Evolutionary conservation across 2,329 filamentous ascomycete genomes (phyloP).

Genomic region (Colletotrichum spinosum): DNA sequence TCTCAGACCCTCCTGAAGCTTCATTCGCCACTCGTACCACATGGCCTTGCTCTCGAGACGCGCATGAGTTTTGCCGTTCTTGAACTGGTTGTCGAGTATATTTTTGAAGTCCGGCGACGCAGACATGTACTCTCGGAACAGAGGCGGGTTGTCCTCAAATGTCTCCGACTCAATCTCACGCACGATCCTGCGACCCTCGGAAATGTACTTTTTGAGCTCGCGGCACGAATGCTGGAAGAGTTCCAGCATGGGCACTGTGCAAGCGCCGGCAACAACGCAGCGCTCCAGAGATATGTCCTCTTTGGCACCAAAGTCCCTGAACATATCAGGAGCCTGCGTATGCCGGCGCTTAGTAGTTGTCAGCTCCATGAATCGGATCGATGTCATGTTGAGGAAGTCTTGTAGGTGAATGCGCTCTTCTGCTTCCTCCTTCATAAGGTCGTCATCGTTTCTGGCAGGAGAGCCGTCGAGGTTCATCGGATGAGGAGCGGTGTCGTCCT

Average conservation of each 20-base stretch:
- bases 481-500: slow-evolving; percentile 57
- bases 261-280: slow-evolving; percentile 88
- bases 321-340: slow-evolving; percentile 73
- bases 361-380: slow-evolving; percentile 97
- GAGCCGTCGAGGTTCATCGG: slow-evolving; percentile 59
- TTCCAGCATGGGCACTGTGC: slow-evolving; percentile 92
- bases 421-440: slow-evolving; percentile 61
- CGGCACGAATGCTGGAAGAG: slow-evolving; percentile 96
- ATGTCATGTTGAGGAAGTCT: slow-evolving; percentile 94
- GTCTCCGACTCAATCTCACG: slow-evolving; percentile 92
- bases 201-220: slow-evolving; percentile 96
- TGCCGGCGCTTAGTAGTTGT: slow-evolving; percentile 95
- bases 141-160: slow-evolving; percentile 86
- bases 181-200: slow-evolving; percentile 89
- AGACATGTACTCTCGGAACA: slow-evolving; percentile 92
- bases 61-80: slow-evolving; percentile 95
- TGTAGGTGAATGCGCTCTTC: slow-evolving; percentile 82
- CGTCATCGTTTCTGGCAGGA: slow-evolving; percentile 52
- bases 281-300: slow-evolving; percentile 75
- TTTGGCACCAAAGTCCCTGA: slow-evolving; percentile 57
- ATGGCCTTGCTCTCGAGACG: slow-evolving; percentile 91
- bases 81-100: slow-evolving; percentile 96
- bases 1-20: slow-evolving; percentile 83
- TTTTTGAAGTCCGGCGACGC: slow-evolving; percentile 85
- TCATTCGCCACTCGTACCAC: slow-evolving; percentile 98